Conservation (phyloP, 2,329 filamentous ascomycete species). For the Exophiala sp. region DNA sequence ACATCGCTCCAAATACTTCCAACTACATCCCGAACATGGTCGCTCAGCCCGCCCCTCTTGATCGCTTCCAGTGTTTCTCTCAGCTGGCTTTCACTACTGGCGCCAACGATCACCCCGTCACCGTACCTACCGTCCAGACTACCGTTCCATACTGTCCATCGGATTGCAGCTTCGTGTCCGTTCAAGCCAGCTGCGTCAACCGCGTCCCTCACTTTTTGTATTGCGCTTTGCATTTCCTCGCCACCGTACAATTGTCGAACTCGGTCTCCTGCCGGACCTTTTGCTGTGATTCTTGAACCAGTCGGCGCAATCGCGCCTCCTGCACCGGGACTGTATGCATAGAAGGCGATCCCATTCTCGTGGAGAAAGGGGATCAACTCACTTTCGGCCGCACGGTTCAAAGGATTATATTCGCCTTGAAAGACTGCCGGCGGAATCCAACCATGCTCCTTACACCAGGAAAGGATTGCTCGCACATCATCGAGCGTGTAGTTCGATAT, state of each 20-base stretch:
- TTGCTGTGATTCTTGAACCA: constrained; percentile 40
- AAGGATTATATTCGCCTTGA: constrained; percentile 45
- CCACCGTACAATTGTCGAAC: constrained; percentile 42
- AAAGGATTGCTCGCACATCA: constrained; percentile 48
- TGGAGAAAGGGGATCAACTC: constrained; percentile 44
- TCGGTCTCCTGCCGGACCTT: constrained; percentile 37
- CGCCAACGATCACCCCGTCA: constrained; percentile 57
- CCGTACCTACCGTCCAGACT: constrained; percentile 30
- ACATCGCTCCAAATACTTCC: constrained; percentile 65
- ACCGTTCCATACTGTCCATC: constrained; percentile 48
- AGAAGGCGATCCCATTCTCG: constrained; percentile 42
- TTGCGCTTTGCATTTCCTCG: constrained; percentile 41
- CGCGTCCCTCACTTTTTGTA: constrained; percentile 39
- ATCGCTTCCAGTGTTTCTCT: constrained; percentile 54
- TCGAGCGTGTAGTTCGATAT: constrained; percentile 47
- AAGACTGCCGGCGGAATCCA: constrained; percentile 46
- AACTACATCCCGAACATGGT: constrained; percentile 68
- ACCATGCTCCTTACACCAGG: constrained; percentile 41
- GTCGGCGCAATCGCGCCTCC: constrained; percentile 45
- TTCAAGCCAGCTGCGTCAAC: constrained; percentile 41
- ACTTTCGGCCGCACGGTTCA: constrained; percentile 37
- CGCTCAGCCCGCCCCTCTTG: constrained; percentile 66
- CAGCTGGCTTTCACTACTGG: constrained; percentile 54
- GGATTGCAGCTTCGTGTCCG: constrained; percentile 42
- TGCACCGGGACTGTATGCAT: constrained; percentile 44